Percentiles rank a stretch among this genome's conserved stretches.
phyloP scores from a whole-genome alignment of 139 green algal species.

The Coelastrella sp. region DNA sequence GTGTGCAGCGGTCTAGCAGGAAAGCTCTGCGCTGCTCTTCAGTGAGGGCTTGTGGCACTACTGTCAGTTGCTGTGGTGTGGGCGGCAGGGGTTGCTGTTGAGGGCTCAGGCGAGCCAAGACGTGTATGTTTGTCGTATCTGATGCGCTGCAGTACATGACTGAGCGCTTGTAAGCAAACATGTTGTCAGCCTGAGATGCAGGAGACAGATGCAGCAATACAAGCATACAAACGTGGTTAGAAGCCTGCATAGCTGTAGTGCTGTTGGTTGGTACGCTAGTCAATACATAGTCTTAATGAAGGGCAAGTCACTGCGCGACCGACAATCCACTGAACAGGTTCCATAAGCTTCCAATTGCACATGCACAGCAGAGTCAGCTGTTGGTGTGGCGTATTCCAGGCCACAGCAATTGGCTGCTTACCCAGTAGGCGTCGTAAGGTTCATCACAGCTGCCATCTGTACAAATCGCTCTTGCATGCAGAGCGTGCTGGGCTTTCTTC shows the following conservation, averaged over 20 bases:
- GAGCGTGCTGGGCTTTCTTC: background rate
- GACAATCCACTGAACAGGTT: too few relatives aligned
- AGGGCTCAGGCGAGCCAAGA: constrained; percentile 9
- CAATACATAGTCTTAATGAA: too few relatives aligned
- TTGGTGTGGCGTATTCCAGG: too few relatives aligned
- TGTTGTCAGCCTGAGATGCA: constrained; percentile 16
- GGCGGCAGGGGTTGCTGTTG: too few relatives aligned
- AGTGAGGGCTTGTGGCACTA: background rate
- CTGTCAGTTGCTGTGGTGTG: background rate
- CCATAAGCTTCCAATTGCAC: background rate
- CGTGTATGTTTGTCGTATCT: constrained; percentile 8
- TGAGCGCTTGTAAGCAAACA: constrained; percentile 9
- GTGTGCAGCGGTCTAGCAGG: background rate
- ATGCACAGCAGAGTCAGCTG: background rate
- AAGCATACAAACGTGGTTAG: background rate
- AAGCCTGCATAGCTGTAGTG: background rate
- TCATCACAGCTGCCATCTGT: constrained; percentile 36
- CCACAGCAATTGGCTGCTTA: background rate
- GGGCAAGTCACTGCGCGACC: too few relatives aligned
- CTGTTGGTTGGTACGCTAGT: background rate
- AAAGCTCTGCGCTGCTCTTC: constrained; percentile 4
- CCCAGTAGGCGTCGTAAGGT: constrained; percentile 19
- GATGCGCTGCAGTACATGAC: constrained; percentile 24
- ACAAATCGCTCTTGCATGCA: background rate
- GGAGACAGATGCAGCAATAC: background rate